Evolutionary conservation across 2,329 filamentous ascomycete genomes (phyloP), one percentile per base, ranked within the genome.

Genomic region (Diaporthe vexans): DNA sequence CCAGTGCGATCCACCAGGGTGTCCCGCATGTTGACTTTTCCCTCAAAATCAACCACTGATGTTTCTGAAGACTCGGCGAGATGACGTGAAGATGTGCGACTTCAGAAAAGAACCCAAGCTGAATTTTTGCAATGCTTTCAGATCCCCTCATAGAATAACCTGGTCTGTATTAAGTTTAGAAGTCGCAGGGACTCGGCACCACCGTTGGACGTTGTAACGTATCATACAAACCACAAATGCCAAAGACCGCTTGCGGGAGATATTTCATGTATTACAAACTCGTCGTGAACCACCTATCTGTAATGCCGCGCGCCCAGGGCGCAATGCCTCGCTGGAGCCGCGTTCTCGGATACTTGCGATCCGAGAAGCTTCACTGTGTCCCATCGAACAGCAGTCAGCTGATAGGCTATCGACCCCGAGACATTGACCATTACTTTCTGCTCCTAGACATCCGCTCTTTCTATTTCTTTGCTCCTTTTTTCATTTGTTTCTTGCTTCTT

Each of bases 1-100:
- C 96, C 57, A 98, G 95, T 82, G 96, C 94, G 70, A 98, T 99
- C 80, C 97, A 99, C 81, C 97, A 99, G 85, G 96, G 97, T 3
- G 95, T 97, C 4, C 91, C 94, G 40, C 95, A 98, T 82, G 92
- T 99, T 59, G 97, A 99, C 83, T 98, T 98, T 82, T 98, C 95
- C 7, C 88, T 99, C 78, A 99, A 99, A 87, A 95, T 99, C 77
- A 83, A 90, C 74, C 86, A 86, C 76, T 84, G 78, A 77, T 72
- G 35, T 33, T 52, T 19, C 17, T 54, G 48, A 11, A 26, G 46
- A 21, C 63, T 26, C 46, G 5, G 19, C 24, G 29, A 11, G 19
- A 52, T 17, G 43, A 2, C 37, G 35, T 7, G 48, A 37, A 43
- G 13, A 21, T 7, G 26, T 37, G 24, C 6, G 24, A 35, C 43